These are phyloP conservation scores for Metschnikowia similis DNA, from an alignment of 805 yeast genomes.

Conservation along the genomic window DNA sequence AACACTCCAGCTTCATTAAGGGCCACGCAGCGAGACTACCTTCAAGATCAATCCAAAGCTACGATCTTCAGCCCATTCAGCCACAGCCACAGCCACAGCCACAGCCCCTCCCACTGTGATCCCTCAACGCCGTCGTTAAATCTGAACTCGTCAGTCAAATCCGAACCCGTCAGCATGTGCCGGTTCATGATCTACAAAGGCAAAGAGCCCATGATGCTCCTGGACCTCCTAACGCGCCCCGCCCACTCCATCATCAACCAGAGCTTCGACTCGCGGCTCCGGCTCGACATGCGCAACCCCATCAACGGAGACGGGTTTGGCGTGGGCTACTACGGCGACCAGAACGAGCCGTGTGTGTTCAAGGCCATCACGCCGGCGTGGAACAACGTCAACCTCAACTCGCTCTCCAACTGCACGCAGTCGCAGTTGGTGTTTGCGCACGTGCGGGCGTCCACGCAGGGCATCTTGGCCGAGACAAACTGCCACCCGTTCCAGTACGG, in stretches of 20 bases:
- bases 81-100: no score
- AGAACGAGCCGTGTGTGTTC: constrained; percentile 81
- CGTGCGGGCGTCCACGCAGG: constrained; percentile 94
- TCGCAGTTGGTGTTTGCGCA: constrained; percentile 87
- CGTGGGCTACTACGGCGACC: constrained; percentile 73
- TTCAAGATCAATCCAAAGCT: no score
- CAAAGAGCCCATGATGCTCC: constrained; percentile 78
- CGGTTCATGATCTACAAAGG: constrained; percentile 90
- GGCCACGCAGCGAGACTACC: no score
- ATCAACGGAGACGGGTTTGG: constrained; percentile 99
- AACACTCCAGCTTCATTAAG: no score
- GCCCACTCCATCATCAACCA: constrained; percentile 97
- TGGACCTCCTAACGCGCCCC: constrained; percentile 86
- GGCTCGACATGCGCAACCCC: constrained; percentile 86
- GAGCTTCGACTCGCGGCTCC: constrained; percentile 82
- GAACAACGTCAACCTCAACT: constrained; percentile 88
- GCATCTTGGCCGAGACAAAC: constrained; percentile 89
- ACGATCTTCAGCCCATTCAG: no score
- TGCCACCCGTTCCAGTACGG: constrained; percentile 95
- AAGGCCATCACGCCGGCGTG: constrained; percentile 97
- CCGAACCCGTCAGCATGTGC: constrained; percentile 57
- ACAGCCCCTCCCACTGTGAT: no score
- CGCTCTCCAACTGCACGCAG: constrained; percentile 83
- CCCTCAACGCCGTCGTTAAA: no score
- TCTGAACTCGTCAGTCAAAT: no score